phyloP scores from a whole-genome alignment of 768 basidiomycete genomes.

The Amanita exitialis region DNA sequence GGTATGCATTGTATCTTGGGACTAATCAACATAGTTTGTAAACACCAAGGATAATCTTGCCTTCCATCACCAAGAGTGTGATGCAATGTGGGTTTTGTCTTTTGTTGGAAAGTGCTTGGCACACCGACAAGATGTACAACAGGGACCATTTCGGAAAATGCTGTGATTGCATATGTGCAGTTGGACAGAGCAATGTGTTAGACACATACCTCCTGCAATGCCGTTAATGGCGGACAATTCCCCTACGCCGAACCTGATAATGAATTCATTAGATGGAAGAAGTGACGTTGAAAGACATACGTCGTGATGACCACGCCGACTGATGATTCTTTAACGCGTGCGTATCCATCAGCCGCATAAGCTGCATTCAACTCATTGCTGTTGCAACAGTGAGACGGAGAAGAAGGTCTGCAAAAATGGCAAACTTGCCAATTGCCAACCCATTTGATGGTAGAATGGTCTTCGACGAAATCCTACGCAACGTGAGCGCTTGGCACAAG shows the following conservation, averaged over 20 bases:
- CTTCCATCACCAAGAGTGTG: constrained; percentile 84
- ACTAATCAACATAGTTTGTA: neutral
- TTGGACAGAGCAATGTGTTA: neutral
- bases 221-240: constrained; percentile 84
- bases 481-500: neutral
- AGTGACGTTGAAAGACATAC: constrained; percentile 22
- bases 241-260: constrained; percentile 78
- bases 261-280: constrained; percentile 1
- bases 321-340: constrained; percentile 68
- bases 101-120: constrained; percentile 67
- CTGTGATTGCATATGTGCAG: constrained; percentile 20
- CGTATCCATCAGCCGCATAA: constrained; percentile 92
- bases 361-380: constrained; percentile 83
- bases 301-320: constrained; percentile 74
- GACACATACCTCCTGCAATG: constrained; percentile 55
- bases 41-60: constrained; percentile 17
- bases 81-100: constrained; percentile 65
- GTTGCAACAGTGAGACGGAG: neutral
- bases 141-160: constrained; percentile 84
- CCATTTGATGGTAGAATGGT: constrained; percentile 71
- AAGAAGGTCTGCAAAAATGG: neutral
- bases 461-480: constrained; percentile 70
- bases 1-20: constrained; percentile 71
- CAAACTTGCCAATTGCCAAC: constrained; percentile 66
- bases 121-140: constrained; percentile 83